Conservation (phyloP, 805 yeast genomes). For the Metschnikowia corniflorae region DNA sequence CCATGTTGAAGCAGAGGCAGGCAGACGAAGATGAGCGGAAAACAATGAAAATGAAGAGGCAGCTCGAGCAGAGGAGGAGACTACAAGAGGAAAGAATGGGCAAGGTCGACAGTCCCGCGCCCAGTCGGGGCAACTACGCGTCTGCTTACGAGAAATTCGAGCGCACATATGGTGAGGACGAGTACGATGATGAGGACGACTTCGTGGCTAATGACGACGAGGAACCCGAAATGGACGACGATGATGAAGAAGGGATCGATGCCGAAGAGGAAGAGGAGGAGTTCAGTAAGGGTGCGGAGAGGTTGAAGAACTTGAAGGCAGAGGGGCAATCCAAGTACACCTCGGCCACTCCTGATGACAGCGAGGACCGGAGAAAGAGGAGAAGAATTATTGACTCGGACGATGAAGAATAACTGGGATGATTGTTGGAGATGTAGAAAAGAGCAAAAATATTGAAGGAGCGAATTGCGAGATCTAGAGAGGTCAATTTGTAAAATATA, state of each 20-base stretch:
- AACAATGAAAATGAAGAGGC: conserved; percentile 59
- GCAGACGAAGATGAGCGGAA: conserved; percentile 61
- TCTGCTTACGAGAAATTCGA: conserved; percentile 39
- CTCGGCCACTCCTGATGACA: conserved; percentile 29
- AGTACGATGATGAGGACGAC: conserved; percentile 40
- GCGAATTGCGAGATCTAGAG: too few species aligned
- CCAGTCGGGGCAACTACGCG: conserved; percentile 18
- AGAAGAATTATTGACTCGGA: conserved; percentile 49
- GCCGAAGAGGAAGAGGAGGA: conserved; percentile 48
- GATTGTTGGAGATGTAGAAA: too few species aligned
- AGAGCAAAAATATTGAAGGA: too few species aligned
- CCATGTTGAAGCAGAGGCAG: conserved; percentile 61
- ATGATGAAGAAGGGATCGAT: conserved; percentile 39
- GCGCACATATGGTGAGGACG: conserved; percentile 33
- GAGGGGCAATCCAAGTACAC: conserved; percentile 53
- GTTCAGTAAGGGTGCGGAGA: conserved; percentile 53
- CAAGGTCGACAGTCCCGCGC: conserved; percentile 38
- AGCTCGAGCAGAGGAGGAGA: conserved; percentile 58
- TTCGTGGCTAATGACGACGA: conserved; percentile 44
- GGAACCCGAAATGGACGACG: conserved; percentile 34
- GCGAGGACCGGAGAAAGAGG: conserved; percentile 36
- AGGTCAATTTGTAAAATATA: too few species aligned
- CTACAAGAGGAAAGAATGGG: conserved; percentile 58
- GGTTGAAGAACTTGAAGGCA: conserved; percentile 51
- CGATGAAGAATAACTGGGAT: conserved; percentile 50